These are phyloP conservation scores for Phytophthora megakarya DNA, from an alignment of 352 stramenopile species.

Conservation along the genomic window DNA sequence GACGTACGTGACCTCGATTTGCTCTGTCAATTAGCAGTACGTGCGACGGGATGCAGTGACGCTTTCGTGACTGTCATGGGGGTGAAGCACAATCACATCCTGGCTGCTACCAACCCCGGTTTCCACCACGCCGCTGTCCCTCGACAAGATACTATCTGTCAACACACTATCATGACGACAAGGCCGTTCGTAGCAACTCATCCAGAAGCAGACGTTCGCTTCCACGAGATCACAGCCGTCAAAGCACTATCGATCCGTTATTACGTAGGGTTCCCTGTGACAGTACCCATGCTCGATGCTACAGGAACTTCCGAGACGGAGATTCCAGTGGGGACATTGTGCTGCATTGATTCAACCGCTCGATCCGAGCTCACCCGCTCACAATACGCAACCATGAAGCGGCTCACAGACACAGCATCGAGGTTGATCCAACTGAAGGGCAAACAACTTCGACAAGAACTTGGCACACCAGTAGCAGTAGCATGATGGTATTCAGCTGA, in stretches of 20 bases:
- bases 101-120: conserved; percentile 29
- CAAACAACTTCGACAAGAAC: conserved; percentile 19
- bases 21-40: conserved; percentile 39
- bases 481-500: background rate
- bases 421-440: conserved; percentile 40
- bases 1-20: conserved; percentile 31
- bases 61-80: conserved; percentile 43
- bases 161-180: conserved; percentile 40
- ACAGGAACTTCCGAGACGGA: conserved; percentile 10
- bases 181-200: conserved; percentile 38
- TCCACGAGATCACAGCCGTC: conserved; percentile 31
- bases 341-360: conserved; percentile 38
- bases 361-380: conserved; percentile 36
- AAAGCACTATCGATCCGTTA: conserved; percentile 30
- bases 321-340: conserved; percentile 45
- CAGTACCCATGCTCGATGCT: conserved; percentile 7
- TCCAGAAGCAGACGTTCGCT: conserved; percentile 43
- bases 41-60: conserved; percentile 29
- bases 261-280: conserved; percentile 49
- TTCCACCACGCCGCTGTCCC: conserved; percentile 31
- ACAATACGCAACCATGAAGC: conserved; percentile 46
- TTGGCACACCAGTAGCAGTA: no score
- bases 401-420: conserved; percentile 34
- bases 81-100: conserved; percentile 36
- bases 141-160: conserved; percentile 43